Evolutionary conservation across 106 monocot genomes (phyloP).

Genomic region (Platanthera zijinensis): DNA sequence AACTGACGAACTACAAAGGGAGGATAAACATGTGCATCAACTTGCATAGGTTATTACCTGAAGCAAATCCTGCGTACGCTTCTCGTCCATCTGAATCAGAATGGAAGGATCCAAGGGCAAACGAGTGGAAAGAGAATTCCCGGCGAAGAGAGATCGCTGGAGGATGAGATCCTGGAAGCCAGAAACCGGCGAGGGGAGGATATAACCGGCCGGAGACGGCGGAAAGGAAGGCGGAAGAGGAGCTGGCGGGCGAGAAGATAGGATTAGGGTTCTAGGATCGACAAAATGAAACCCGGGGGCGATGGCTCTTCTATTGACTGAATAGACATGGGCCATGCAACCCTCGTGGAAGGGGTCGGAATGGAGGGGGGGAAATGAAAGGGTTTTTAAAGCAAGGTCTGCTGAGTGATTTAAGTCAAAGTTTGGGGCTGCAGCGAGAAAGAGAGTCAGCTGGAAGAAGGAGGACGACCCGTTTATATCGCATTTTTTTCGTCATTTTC

Average conservation of each 20-base stretch:
- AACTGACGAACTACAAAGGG: background rate
- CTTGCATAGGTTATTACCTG: background rate
- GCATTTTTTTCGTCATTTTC: too few relatives aligned
- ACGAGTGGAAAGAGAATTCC: background rate
- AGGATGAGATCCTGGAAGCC: background rate
- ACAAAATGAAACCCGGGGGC: background rate
- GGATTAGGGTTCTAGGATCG: constrained; percentile 2
- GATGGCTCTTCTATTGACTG: background rate
- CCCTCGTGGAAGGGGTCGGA: background rate
- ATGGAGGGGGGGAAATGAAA: too few relatives aligned
- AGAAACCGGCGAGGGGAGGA: background rate
- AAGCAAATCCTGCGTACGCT: background rate
- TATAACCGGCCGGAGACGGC: background rate
- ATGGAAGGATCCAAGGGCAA: background rate
- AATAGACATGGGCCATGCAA: background rate
- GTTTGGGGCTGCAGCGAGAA: too few relatives aligned
- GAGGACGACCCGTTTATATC: too few relatives aligned
- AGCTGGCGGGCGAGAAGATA: background rate
- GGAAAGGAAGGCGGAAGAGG: background rate
- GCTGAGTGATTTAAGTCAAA: too few relatives aligned
- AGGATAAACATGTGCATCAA: background rate
- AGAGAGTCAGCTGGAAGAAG: too few relatives aligned
- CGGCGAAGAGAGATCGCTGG: background rate
- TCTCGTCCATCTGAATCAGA: background rate
- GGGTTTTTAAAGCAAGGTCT: too few relatives aligned